A percentile compares a stretch with the other conserved stretches of the same genome.
phyloP scores from a whole-genome alignment of 106 monocot species.

The Dioscorea alata region DNA sequence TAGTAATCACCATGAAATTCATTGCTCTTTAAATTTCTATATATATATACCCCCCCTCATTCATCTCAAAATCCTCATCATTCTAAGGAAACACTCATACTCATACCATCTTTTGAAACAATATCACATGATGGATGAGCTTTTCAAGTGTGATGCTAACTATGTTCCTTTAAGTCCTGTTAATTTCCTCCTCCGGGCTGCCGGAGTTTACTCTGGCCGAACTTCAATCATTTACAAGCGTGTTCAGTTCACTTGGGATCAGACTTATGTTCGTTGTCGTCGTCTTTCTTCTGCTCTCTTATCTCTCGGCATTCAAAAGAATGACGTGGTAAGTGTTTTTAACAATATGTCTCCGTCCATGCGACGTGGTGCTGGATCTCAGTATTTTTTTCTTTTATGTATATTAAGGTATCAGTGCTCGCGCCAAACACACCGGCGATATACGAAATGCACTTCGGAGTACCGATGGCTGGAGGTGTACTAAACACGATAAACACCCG shows the following conservation, averaged over 20 bases:
- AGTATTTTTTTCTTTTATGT: background rate
- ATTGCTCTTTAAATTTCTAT: too few species aligned
- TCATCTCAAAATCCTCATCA: too few species aligned
- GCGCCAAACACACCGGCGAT: constrained; percentile 68
- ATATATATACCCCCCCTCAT: too few species aligned
- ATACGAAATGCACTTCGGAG: constrained; percentile 82
- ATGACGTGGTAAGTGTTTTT: constrained; percentile 46
- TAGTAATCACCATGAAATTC: too few species aligned
- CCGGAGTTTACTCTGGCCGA: constrained; percentile 49
- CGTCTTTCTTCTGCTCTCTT: constrained; percentile 61
- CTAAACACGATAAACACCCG: constrained; percentile 77
- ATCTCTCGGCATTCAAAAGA: constrained; percentile 39
- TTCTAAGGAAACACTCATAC: too few species aligned
- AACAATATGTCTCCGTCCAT: too few species aligned
- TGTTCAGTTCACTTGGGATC: constrained; percentile 54
- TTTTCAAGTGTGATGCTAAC: constrained; percentile 65
- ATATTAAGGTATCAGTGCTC: constrained; percentile 50
- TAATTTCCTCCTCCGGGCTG: constrained; percentile 58
- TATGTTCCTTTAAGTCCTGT: constrained; percentile 52
- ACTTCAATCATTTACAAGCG: constrained; percentile 43
- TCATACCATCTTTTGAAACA: too few species aligned
- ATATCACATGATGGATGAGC: constrained; percentile 25
- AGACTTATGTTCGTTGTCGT: constrained; percentile 64
- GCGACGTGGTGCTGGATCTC: background rate
- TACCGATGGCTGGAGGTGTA: constrained; percentile 84